Evolutionary conservation across 192 early-diverging fungal species (phyloP), one percentile per base, ranked within the genome.

Genomic region (Haplosporangium gracile): DNA sequence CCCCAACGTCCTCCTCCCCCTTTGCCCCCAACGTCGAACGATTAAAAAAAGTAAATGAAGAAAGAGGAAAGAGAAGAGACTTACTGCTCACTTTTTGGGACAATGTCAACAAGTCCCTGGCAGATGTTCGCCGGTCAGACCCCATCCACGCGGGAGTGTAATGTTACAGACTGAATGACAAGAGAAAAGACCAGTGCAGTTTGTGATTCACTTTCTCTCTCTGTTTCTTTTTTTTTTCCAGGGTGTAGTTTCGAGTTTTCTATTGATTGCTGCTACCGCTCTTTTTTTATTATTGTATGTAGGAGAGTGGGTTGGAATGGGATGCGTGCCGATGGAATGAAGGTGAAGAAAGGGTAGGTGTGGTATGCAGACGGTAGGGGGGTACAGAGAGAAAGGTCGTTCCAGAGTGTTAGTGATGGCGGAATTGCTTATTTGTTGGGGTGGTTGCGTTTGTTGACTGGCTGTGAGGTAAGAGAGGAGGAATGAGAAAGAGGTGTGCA

Each of bases 51-150:
- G 18, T 22, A 38, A 47, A 13, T 43, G 4, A 65, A 68, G 55
- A 40, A 4, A 43, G 60, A 20, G 38, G 60, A 2, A 26, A 57
- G n/a, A 57, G 5, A 20, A 42, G n/a, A 51, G 32, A 81, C 84
- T 80, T 86, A 86, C 84, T 78, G 75, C 79, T 81, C 69, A 81
- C 84, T 77, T 86, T 86, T 40, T 86, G 84, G 49, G 84, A 79
- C 84, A 86, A 26, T 32, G 84, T 63, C 72, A 86, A 70, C 47
- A 86, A 57, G 79, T 86, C 84, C 71, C 79, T 81, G 79, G 84
- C 75, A 36, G 84, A 86, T 51, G 79, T 81, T 53, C 84, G 78
- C 68, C 80, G 68, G 72, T 86, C 83, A 32, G 83, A 55, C 18
- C 70, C 71, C 84, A 86, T 86, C 70, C 60, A 68, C 74, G 42